A percentile compares a stretch with the other conserved stretches of the same genome.
Conservation (phyloP, 78 protist species). For the Emiliania huxleyi region DNA sequence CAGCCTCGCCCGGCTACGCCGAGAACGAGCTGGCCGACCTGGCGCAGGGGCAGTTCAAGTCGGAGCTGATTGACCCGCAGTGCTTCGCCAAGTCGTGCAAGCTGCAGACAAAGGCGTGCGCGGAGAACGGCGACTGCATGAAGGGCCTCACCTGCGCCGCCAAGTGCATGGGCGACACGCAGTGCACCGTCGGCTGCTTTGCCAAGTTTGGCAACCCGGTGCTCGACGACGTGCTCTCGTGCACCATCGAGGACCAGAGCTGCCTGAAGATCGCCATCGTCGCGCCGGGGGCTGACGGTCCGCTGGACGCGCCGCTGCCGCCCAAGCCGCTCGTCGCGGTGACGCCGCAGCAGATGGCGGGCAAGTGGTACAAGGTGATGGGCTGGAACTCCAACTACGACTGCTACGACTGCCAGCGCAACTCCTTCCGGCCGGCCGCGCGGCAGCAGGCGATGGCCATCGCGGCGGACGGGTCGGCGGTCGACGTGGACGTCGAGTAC, state of each 20-base stretch:
- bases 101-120: background rate
- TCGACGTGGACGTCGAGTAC: constrained; percentile 13
- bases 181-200: constrained; percentile 5
- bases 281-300: background rate
- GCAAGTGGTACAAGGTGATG: constrained; percentile 24
- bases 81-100: background rate
- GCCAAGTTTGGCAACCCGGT: background rate
- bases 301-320: background rate
- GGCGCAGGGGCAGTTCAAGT: too few relatives aligned
- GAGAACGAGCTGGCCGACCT: background rate
- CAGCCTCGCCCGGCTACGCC: background rate
- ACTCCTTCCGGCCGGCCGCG: background rate
- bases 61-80: background rate
- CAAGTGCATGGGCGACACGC: background rate
- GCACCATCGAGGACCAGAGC: background rate
- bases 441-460: background rate
- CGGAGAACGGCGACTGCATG: background rate
- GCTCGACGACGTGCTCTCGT: background rate
- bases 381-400: constrained; percentile 14
- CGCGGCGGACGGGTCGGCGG: background rate
- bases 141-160: constrained; percentile 15
- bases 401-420: constrained; percentile 7
- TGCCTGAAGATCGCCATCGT: background rate
- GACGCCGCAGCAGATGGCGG: background rate
- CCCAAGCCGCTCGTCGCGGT: background rate